These are phyloP conservation scores for Triticum urartu DNA, from an alignment of 176 grass and related monocot genomes.

Conservation along the genomic window DNA sequence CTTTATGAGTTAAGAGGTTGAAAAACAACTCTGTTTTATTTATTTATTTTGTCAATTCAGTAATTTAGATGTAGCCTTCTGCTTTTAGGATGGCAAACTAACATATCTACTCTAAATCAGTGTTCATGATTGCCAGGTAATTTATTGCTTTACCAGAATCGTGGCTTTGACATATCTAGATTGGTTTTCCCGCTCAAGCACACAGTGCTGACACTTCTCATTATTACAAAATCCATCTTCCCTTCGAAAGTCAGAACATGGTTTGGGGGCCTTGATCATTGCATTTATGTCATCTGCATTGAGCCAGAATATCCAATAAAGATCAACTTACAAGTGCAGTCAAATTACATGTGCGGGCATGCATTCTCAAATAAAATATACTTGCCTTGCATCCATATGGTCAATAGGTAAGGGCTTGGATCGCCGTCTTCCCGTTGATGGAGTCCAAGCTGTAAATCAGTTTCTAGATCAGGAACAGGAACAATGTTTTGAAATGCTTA, in stretches of 20 bases:
- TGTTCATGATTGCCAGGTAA: slow-evolving; percentile 33
- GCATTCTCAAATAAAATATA: slow-evolving; percentile 14
- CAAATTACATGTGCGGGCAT: neutral
- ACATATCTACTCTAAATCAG: neutral
- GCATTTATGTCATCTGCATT: slow-evolving; percentile 60
- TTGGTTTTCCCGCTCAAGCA: slow-evolving; percentile 47
- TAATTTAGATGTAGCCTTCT: slow-evolving; percentile 16
- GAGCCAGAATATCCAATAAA: slow-evolving; percentile 13
- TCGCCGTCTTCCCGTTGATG: slow-evolving; percentile 72
- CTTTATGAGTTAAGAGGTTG: neutral
- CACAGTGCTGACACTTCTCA: slow-evolving; percentile 45
- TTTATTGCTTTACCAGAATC: slow-evolving; percentile 61
- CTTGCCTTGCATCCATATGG: slow-evolving; percentile 73
- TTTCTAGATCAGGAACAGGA: slow-evolving; percentile 40
- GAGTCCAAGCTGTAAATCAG: slow-evolving; percentile 64
- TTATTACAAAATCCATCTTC: slow-evolving; percentile 52
- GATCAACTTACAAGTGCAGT: neutral
- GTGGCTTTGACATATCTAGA: slow-evolving; percentile 74
- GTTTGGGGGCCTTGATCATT: slow-evolving; percentile 41
- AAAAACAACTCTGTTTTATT: slow-evolving; percentile 4
- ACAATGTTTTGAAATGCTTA: slow-evolving; percentile 24
- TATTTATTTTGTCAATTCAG: slow-evolving; percentile 5
- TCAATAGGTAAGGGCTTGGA: slow-evolving; percentile 81
- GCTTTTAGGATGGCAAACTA: slow-evolving; percentile 21
- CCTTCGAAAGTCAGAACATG: slow-evolving; percentile 37